Conservation (phyloP, 2,329 filamentous ascomycete genomes). For the Diaporthe citriasiana region DNA sequence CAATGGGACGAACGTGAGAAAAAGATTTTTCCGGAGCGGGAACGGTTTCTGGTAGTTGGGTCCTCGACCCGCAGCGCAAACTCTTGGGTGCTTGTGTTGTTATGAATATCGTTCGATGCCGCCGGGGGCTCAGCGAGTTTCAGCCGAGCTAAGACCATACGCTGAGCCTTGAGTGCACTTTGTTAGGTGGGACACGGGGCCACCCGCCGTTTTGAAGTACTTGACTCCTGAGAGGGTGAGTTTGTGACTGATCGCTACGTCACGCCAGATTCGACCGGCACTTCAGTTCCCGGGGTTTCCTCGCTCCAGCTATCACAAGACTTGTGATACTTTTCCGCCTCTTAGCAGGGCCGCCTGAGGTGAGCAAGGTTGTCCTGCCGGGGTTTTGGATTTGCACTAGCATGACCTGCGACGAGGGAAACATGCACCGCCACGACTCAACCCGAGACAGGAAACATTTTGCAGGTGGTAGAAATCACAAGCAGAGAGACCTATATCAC, state of each 20-base stretch:
- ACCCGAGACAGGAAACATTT: slow-evolving; percentile 26
- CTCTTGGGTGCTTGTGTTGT: neutral
- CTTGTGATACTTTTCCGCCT: neutral
- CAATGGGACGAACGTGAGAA: slow-evolving; percentile 15
- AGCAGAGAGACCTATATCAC: slow-evolving; percentile 11
- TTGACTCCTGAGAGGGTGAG: slow-evolving; percentile 7
- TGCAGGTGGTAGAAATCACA: slow-evolving; percentile 2
- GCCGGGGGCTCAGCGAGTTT: slow-evolving; percentile 30
- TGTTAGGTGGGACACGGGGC: slow-evolving; percentile 5
- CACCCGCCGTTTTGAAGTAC: slow-evolving; percentile 22
- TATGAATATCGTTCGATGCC: slow-evolving; percentile 22
- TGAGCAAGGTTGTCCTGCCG: slow-evolving; percentile 18
- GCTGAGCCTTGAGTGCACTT: slow-evolving; percentile 4
- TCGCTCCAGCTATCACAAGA: slow-evolving; percentile 11
- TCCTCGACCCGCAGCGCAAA: neutral
- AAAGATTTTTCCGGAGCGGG: slow-evolving; percentile 16
- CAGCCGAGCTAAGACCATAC: slow-evolving; percentile 29
- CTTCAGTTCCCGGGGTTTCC: slow-evolving; percentile 15
- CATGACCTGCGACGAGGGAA: slow-evolving; percentile 34
- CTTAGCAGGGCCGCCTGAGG: neutral
- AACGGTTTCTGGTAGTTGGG: slow-evolving; percentile 7
- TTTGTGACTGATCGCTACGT: slow-evolving; percentile 19
- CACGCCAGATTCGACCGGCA: slow-evolving; percentile 22
- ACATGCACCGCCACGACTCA: slow-evolving; percentile 32
- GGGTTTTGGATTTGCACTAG: slow-evolving; percentile 33